phyloP scores from a whole-genome alignment of 2,329 filamentous ascomycete species.

The Nothopassalora personata region DNA sequence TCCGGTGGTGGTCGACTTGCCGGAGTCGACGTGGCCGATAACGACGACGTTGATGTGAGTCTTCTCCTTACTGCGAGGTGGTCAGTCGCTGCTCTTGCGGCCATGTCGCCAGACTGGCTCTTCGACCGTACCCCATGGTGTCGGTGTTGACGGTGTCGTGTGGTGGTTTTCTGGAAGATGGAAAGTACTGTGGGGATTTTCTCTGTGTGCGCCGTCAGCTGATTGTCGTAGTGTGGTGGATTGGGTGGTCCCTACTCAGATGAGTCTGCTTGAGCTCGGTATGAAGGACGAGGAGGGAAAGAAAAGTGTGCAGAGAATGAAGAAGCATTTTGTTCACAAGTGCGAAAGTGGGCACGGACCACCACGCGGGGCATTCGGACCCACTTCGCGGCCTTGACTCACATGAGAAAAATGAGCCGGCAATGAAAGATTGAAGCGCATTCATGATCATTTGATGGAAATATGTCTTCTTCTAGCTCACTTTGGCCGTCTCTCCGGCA shows the following conservation, averaged over 20 bases:
- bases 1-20: constrained; percentile 93
- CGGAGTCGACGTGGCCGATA: constrained; percentile 99
- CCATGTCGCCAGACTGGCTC: constrained; percentile 7
- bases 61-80: constrained; percentile 75
- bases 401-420: too few relatives aligned
- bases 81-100: constrained; percentile 32
- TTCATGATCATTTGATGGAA: too few relatives aligned
- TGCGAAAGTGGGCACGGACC: too few relatives aligned
- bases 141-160: constrained; percentile 35
- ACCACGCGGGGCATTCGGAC: too few relatives aligned
- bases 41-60: constrained; percentile 92
- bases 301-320: constrained; percentile 7
- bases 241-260: constrained; percentile 10
- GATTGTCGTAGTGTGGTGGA: background rate
- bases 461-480: too few relatives aligned
- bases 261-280: constrained; percentile 25
- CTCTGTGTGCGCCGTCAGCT: constrained; percentile 1
- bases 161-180: constrained; percentile 18
- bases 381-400: too few relatives aligned
- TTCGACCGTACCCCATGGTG: constrained; percentile 56
- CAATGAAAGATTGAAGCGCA: too few relatives aligned
- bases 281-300: constrained; percentile 16
- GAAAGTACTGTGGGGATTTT: constrained; percentile 12
- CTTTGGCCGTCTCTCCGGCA: too few relatives aligned
- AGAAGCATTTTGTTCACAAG: background rate